Percentiles rank a stretch among this genome's conserved stretches.
These are phyloP conservation scores for Pterocarpus macrocarpus DNA, from an alignment of 306 rosid genomes.

Conservation along the genomic window DNA sequence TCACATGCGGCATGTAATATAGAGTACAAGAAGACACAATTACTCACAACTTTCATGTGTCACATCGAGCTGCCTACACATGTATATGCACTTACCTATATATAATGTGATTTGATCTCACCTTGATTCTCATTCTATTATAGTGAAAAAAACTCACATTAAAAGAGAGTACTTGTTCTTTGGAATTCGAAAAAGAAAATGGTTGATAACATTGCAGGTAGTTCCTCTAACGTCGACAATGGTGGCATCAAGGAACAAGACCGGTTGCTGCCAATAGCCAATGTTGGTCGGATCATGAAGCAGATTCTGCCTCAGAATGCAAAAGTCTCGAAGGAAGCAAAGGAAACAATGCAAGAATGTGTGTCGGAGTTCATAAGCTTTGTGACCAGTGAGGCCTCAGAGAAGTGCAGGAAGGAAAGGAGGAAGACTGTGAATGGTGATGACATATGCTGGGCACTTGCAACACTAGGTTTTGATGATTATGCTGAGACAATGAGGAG, in stretches of 20 bases:
- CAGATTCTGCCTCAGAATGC: constrained; percentile 79
- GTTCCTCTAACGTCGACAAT: constrained; percentile 45
- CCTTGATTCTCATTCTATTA: constrained; percentile 4
- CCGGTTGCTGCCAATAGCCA: constrained; percentile 82
- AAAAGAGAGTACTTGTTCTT: background rate
- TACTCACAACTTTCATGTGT: constrained; percentile 19
- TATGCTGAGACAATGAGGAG: constrained; percentile 73
- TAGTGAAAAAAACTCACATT: background rate
- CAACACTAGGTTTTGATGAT: constrained; percentile 83
- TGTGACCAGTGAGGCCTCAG: constrained; percentile 88
- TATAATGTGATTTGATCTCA: constrained; percentile 34
- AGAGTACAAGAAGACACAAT: background rate
- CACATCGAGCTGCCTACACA: background rate
- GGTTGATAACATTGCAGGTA: constrained; percentile 47
- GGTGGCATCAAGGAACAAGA: constrained; percentile 74
- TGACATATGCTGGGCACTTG: constrained; percentile 83
- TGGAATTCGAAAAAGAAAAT: constrained; percentile 8
- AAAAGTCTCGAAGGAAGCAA: constrained; percentile 84
- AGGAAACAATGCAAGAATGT: constrained; percentile 94
- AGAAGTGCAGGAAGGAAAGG: constrained; percentile 87
- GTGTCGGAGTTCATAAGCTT: constrained; percentile 91
- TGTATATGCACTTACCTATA: background rate
- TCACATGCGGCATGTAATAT: constrained; percentile 12
- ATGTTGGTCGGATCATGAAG: constrained; percentile 92
- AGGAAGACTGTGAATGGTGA: constrained; percentile 89